A percentile compares a stretch with the other conserved stretches of the same genome.
These are phyloP conservation scores for Clonostachys byssicola DNA, from an alignment of 2,329 filamentous ascomycete genomes.

Conservation along the genomic window DNA sequence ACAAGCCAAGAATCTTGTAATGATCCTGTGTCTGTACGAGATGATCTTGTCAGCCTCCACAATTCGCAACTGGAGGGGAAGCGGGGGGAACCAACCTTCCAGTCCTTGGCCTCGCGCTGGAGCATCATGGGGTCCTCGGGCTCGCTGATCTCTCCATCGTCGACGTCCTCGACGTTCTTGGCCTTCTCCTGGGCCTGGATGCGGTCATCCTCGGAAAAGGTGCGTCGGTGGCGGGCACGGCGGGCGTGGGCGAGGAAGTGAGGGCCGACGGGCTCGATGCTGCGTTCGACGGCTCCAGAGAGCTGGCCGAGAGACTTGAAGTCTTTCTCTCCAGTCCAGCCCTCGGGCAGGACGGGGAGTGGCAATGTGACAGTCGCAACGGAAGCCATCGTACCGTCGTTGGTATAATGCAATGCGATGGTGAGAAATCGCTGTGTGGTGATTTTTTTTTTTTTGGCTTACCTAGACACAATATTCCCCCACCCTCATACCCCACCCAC, in stretches of 20 bases:
- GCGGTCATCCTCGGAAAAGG: conserved; percentile 96
- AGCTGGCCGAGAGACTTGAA: conserved; percentile 82
- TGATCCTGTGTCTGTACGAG: conserved; percentile 80
- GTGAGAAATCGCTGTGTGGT: conserved; percentile 6
- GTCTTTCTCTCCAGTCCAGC: conserved; percentile 85
- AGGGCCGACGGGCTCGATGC: conserved; percentile 92
- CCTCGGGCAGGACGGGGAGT: conserved; percentile 72
- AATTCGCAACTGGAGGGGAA: neutral
- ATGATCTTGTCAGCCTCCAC: neutral
- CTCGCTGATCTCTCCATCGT: conserved; percentile 89
- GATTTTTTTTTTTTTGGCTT: conserved; percentile 3
- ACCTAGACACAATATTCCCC: neutral
- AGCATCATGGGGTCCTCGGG: conserved; percentile 90
- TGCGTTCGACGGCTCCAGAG: conserved; percentile 74
- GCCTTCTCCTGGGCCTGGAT: conserved; percentile 93
- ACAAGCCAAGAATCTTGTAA: conserved; percentile 91
- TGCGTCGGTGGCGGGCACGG: conserved; percentile 92
- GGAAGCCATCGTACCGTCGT: conserved; percentile 53
- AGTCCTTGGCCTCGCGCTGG: conserved; percentile 93
- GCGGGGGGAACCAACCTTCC: conserved; percentile 69
- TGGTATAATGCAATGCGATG: conserved; percentile 7
- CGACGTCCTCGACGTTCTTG: conserved; percentile 91
- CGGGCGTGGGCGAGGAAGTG: conserved; percentile 97
- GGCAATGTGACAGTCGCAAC: conserved; percentile 57
- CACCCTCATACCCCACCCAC: neutral